phyloP scores from a whole-genome alignment of 257 asterid species.

The Pogostemon cablin region DNA sequence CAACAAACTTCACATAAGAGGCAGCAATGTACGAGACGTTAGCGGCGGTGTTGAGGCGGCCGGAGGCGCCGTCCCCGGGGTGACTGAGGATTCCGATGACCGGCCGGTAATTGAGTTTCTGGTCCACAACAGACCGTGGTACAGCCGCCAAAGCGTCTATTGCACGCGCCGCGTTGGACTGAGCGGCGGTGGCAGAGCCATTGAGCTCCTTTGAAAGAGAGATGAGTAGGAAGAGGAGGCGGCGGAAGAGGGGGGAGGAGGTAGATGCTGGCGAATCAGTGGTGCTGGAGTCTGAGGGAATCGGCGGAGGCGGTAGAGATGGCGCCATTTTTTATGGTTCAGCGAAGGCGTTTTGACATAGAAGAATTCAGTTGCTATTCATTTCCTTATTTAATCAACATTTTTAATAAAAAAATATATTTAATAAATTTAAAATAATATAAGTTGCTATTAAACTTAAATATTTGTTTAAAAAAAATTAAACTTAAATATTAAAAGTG shows the following conservation, averaged over 20 bases:
- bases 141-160: slow-evolving; percentile 28
- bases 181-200: slow-evolving; percentile 31
- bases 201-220: slow-evolving; percentile 30
- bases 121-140: slow-evolving; percentile 48
- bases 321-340: slow-evolving; percentile 28
- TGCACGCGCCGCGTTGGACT: slow-evolving; percentile 34
- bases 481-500: no score
- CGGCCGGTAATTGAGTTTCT: slow-evolving; percentile 72
- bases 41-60: slow-evolving; percentile 54
- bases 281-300: slow-evolving; percentile 20
- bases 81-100: slow-evolving; percentile 84
- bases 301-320: not conserved
- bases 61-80: slow-evolving; percentile 86
- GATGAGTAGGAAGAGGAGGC: slow-evolving; percentile 17
- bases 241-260: not conserved
- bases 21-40: slow-evolving; percentile 72
- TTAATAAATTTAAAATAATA: no score
- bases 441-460: no score
- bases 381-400: not conserved
- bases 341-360: slow-evolving; percentile 1
- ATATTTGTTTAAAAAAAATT: no score
- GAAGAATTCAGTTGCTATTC: not conserved
- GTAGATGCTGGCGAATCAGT: slow-evolving; percentile 18
- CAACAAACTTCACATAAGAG: slow-evolving; percentile 81
- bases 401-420: no score